Percentiles rank a stretch among this genome's conserved stretches.
These are phyloP conservation scores for Sporothrix protearum DNA, from an alignment of 2,329 filamentous ascomycete genomes.

Conservation along the genomic window DNA sequence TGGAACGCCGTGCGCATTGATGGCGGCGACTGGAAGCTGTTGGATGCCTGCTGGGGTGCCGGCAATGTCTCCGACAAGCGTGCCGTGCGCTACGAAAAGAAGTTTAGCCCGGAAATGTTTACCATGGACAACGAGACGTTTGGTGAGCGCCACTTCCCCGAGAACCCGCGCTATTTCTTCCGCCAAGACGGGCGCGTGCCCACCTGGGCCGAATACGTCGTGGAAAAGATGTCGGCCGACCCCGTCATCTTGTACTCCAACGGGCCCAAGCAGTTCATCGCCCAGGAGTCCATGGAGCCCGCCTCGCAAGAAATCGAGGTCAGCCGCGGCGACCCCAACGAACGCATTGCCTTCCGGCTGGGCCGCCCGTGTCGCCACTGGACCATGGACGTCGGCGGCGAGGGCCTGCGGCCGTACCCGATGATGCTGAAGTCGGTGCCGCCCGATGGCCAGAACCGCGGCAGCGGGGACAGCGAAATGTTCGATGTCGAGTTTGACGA, in stretches of 20 bases:
- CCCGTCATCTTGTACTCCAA: constrained; percentile 47
- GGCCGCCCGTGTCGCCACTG: constrained; percentile 77
- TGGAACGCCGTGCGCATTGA: constrained; percentile 94
- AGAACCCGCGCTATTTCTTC: constrained; percentile 65
- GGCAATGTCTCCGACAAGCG: constrained; percentile 59
- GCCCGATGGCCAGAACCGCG: constrained; percentile 59
- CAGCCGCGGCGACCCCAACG: constrained; percentile 49
- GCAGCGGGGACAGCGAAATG: constrained; percentile 54
- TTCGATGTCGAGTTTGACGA: constrained; percentile 70
- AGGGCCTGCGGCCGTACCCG: constrained; percentile 65
- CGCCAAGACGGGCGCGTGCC: constrained; percentile 65
- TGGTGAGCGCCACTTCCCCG: constrained; percentile 74
- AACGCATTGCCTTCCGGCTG: constrained; percentile 73
- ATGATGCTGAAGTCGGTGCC: constrained; percentile 66
- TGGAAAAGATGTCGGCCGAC: constrained; percentile 54
- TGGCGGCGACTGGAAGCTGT: constrained; percentile 80
- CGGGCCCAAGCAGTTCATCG: constrained; percentile 50
- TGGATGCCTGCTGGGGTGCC: constrained; percentile 92
- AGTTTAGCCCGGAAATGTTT: constrained; percentile 64
- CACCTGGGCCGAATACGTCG: constrained; percentile 78
- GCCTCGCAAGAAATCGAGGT: constrained; percentile 45
- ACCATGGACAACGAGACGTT: constrained; percentile 71
- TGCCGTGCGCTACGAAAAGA: constrained; percentile 58
- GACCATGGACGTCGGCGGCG: constrained; percentile 65
- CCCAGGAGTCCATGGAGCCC: constrained; percentile 60